Conservation (phyloP, 2,329 filamentous ascomycete genomes). For the Diaporthe destruens region DNA sequence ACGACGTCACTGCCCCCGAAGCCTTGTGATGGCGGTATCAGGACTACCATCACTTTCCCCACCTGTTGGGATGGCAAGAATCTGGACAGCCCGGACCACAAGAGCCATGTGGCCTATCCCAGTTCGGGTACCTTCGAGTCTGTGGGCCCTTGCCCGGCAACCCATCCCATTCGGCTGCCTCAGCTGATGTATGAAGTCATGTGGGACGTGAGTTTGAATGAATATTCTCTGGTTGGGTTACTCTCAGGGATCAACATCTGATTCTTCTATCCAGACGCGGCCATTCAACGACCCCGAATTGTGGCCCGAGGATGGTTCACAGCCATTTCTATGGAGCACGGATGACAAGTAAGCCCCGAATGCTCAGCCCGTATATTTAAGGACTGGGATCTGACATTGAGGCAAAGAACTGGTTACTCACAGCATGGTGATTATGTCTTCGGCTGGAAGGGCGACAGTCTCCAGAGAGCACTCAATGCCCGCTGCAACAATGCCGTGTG, state of each 20-base stretch:
- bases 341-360: conserved; percentile 43
- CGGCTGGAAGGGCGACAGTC: conserved; percentile 52
- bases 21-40: conserved; percentile 58
- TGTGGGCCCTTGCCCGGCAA: conserved; percentile 45
- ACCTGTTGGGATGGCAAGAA: conserved; percentile 65
- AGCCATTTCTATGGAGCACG: conserved; percentile 49
- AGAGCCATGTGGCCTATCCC: conserved; percentile 57
- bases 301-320: conserved; percentile 50
- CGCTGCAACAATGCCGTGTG: conserved; percentile 42
- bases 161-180: conserved; percentile 47
- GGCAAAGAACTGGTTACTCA: conserved; percentile 50
- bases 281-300: conserved; percentile 40
- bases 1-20: conserved; percentile 55
- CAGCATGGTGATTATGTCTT: conserved; percentile 57
- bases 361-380: conserved; percentile 38
- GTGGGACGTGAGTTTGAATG: conserved; percentile 42
- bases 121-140: conserved; percentile 27
- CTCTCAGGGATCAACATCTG: neutral
- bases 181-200: conserved; percentile 48
- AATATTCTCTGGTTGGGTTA: neutral
- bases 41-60: conserved; percentile 61
- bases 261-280: conserved; percentile 35
- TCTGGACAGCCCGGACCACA: conserved; percentile 61
- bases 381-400: conserved; percentile 40
- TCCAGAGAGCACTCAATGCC: conserved; percentile 47